Base-by-base conservation (phyloP, 768 basidiomycete species). In the Phaeotremella skinneri region DNA sequence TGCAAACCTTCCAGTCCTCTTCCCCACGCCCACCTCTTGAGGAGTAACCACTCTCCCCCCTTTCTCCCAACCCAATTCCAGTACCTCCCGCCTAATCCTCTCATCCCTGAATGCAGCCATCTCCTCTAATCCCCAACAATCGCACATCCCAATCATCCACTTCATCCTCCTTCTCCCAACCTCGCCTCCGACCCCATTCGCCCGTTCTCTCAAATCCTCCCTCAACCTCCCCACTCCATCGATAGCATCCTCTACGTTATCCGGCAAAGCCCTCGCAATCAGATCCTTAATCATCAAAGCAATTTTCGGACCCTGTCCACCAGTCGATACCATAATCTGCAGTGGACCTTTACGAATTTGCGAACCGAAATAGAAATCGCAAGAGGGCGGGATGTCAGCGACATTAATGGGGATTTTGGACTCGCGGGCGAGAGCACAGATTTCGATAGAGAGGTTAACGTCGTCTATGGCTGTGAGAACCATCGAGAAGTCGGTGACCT, bases 301-400 rank as follows among this genome's bases (percentile, higher is more conserved):
- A 72, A 98, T 81, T 71, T 89, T 87, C 1, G 96, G 96, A 13
- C 91, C 89, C 67, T 89, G 86, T 30, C 96, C 96, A 61, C 90
- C 90, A 2, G 96, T 98, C 17, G 91, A 93, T 52, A 99, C 85
- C 88, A 98, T 88, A 63, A 99, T 85, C 78, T 96, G 92, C 23
- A 99, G 79, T 0, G 93, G 90, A 0, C 94, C 93, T 60, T 86
- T 83, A 29, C 90, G 86, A 59, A 97, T 85, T 75, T 91, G 89
- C 2, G 90, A 88, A 50, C 96, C 96, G 79, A 98, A 99, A 81
- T 93, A 98, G 73, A 99, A 99, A 78, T 99, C 94, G 81, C 96
- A 99, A 42, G 86, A 84, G 43, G 89, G 85, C 2, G 96, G 96
- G 59, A 97, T 88, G 79, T 99, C 94, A 37, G 96, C 96, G 61